Evolutionary conservation across 768 basidiomycete species (phyloP).

Genomic region (Rhodosporidiobolus odoratus): DNA sequence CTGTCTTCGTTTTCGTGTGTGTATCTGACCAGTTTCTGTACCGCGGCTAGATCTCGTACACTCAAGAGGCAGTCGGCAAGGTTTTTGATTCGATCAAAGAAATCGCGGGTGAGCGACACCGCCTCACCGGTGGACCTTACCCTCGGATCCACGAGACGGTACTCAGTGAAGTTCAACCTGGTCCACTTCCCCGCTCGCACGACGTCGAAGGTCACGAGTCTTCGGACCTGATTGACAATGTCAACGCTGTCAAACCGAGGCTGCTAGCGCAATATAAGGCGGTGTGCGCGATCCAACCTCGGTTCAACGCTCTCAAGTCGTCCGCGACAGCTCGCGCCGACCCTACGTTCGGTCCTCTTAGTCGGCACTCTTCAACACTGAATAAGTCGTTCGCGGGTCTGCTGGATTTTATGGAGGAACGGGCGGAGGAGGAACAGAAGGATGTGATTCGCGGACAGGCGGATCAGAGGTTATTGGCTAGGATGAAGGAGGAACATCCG

Average conservation of each 20-base stretch:
- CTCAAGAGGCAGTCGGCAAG: slow-evolving; percentile 10
- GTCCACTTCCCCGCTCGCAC: not conserved
- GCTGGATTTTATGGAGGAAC: slow-evolving; percentile 27
- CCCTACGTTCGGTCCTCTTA: not conserved
- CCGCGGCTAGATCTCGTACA: not conserved
- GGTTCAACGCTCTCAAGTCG: not conserved
- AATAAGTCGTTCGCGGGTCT: not conserved
- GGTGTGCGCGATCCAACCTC: not conserved
- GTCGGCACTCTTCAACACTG: not conserved
- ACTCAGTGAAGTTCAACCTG: not conserved
- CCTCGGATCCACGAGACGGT: not conserved
- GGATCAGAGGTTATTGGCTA: not conserved
- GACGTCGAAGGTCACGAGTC: not conserved
- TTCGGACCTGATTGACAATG: not conserved
- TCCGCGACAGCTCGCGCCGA: not conserved
- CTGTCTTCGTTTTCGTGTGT: not conserved
- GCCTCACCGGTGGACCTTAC: slow-evolving; percentile 6
- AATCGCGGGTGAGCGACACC: slow-evolving; percentile 1
- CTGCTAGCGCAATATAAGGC: not conserved
- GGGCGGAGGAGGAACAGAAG: slow-evolving; percentile 5
- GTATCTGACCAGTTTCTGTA: not conserved
- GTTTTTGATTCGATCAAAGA: not conserved
- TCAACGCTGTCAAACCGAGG: not conserved
- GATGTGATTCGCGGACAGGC: not conserved
- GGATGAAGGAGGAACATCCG: slow-evolving; percentile 6